Evolutionary conservation across 805 yeast genomes (phyloP), one percentile per base, ranked within the genome.

Genomic region (Candida methanosorbosa): DNA sequence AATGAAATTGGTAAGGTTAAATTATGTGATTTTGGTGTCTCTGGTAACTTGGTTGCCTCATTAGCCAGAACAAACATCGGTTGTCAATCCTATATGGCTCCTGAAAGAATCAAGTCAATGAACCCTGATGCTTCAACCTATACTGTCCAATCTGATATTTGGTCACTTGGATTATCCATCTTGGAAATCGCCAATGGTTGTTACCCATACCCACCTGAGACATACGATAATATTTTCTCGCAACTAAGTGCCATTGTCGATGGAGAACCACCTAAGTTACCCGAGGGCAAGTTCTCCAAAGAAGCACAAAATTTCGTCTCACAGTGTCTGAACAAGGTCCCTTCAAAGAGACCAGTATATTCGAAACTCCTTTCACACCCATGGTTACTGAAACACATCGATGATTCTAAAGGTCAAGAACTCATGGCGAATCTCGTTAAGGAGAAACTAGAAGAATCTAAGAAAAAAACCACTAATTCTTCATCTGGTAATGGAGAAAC

Each of bases 31-130:
- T 90, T 90, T 58, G 98, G 98, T 35, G 98, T 90, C 17, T 75
- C 87, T 35, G 97, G 97, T 15, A 90, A 90, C 52, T 64, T 90
- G 41, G 97, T 92, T 17, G 95, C 97, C 2, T 85, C 95, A 0
- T 67, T 90, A 48, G 97, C 97, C 13, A 78, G 86, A 49, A 90
- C 98, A 0, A 90, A 92, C 48, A 86, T 90, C 44, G 98, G 98
- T 4, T 90, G 98, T 59, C 98, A 92, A 60, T 82, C 95, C 1
- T 90, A 90, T 58, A 92, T 92, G 97, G 97, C 97, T 1, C 98
- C 98, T 1, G 98, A 90, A 55, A 72, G 98, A 51, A 92, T 92
- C 46, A 78, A 79, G 50, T 74, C 83, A 0, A 49, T 70, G 40
- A 77, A 64, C 42, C 90, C 87, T 2, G 87, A 81, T 50, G 88